Evolutionary conservation across 306 rosid genomes (phyloP).

Genomic region (Sphenostylis stenocarpa): DNA sequence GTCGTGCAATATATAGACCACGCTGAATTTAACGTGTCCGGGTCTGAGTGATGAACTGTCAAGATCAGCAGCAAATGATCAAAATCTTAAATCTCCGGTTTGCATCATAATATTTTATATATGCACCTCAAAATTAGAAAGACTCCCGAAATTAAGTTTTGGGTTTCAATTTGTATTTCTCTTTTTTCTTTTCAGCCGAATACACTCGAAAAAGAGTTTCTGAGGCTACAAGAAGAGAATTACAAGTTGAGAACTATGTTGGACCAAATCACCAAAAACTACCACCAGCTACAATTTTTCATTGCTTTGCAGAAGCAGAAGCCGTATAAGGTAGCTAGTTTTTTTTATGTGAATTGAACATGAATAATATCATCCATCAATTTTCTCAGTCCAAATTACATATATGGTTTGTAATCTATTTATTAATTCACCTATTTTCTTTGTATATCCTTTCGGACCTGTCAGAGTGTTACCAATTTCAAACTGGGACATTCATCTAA

Average conservation of each 20-base stretch:
- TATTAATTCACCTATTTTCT: neutral
- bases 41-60: neutral
- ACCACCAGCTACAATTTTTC: slow-evolving; percentile 37
- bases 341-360: no score
- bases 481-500: neutral
- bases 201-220: slow-evolving; percentile 26
- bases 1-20: slow-evolving; percentile 20
- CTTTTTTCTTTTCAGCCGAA: slow-evolving; percentile 1
- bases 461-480: neutral
- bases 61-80: neutral
- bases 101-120: neutral
- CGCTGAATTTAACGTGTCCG: slow-evolving; percentile 22
- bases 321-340: slow-evolving; percentile 22
- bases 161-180: neutral
- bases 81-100: slow-evolving; percentile 22
- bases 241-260: slow-evolving; percentile 32
- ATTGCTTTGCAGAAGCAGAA: slow-evolving; percentile 36
- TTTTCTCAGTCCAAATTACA: neutral
- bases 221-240: slow-evolving; percentile 39
- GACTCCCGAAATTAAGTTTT: neutral
- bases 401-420: neutral
- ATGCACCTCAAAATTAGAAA: neutral
- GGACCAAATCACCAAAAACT: slow-evolving; percentile 41
- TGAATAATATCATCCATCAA: no score
- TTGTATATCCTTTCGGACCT: neutral